Evolutionary conservation across 495 filamentous ascomycete genomes (phyloP).

Genomic region (Trichoderma orchidacearum): DNA sequence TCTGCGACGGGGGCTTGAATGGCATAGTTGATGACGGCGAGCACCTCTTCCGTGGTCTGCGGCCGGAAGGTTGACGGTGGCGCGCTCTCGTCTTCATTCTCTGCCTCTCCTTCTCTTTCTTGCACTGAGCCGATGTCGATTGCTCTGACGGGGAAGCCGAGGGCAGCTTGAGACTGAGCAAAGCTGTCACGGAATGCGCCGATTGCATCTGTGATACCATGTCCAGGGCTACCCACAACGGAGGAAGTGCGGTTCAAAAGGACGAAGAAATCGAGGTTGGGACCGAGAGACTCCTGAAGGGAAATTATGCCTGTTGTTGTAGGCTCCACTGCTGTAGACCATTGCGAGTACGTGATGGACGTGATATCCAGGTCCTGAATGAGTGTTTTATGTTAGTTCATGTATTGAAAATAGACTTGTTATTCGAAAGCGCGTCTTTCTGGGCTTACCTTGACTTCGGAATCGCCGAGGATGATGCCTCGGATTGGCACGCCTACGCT

Average conservation of each 20-base stretch:
- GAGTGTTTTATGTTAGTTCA: slow-evolving; percentile 6
- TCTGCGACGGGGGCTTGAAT: background rate
- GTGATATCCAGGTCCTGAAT: slow-evolving; percentile 13
- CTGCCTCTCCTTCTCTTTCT: slow-evolving; percentile 7
- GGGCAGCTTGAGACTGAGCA: slow-evolving; percentile 9
- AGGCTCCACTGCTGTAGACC: slow-evolving; percentile 15
- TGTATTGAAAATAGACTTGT: background rate
- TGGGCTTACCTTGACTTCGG: slow-evolving; percentile 19
- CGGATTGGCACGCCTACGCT: slow-evolving; percentile 5
- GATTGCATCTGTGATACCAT: slow-evolving; percentile 38
- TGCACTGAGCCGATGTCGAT: slow-evolving; percentile 23
- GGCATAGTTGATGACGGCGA: background rate
- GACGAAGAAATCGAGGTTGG: slow-evolving; percentile 42
- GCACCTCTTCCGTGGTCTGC: background rate
- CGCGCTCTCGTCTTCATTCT: background rate
- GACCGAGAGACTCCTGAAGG: slow-evolving; percentile 20
- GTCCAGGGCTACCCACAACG: slow-evolving; percentile 30
- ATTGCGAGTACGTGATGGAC: slow-evolving; percentile 20
- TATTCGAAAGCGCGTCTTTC: too few species aligned
- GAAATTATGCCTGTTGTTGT: slow-evolving; percentile 16
- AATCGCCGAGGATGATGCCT: slow-evolving; percentile 13
- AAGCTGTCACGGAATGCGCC: slow-evolving; percentile 31
- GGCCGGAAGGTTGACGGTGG: background rate
- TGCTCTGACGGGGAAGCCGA: slow-evolving; percentile 19
- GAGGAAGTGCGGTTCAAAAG: slow-evolving; percentile 33